Evolutionary conservation across 139 green algal genomes (phyloP).

Genomic region (Yamagishiella unicocca): DNA sequence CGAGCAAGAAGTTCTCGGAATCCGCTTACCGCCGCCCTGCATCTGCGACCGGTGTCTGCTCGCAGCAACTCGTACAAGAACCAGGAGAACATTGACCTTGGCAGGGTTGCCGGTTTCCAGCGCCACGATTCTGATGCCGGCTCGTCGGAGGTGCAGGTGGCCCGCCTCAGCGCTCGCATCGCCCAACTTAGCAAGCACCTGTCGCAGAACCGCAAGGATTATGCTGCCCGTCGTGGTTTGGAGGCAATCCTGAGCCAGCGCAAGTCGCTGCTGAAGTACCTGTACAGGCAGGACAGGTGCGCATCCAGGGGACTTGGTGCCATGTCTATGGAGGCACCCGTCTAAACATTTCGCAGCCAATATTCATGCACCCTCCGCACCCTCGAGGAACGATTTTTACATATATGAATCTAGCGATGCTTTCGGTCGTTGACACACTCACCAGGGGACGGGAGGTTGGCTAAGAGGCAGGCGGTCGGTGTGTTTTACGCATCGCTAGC

Average conservation of each 20-base stretch:
- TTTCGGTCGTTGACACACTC: too few species aligned
- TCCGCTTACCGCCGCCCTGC: slow-evolving; percentile 14
- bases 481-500: too few species aligned
- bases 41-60: background rate
- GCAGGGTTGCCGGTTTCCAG: slow-evolving; percentile 42
- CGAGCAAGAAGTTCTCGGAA: too few species aligned
- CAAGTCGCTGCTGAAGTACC: slow-evolving; percentile 81
- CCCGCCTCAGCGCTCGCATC: slow-evolving; percentile 70
- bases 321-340: background rate
- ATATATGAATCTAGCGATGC: too few species aligned
- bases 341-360: background rate
- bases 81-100: slow-evolving; percentile 76
- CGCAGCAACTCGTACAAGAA: slow-evolving; percentile 74
- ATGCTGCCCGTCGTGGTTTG: slow-evolving; percentile 71
- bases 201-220: slow-evolving; percentile 78
- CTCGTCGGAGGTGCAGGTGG: slow-evolving; percentile 76
- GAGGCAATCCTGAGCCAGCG: slow-evolving; percentile 72
- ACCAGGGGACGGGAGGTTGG: too few species aligned
- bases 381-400: too few species aligned
- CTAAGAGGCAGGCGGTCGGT: too few species aligned
- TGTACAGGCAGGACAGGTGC: slow-evolving; percentile 72
- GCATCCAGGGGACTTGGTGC: background rate
- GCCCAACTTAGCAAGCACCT: slow-evolving; percentile 71
- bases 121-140: slow-evolving; percentile 68
- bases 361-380: too few species aligned